Base-by-base conservation (phyloP, 371 early-diverging fungal genomes). In the Mortierella sp. region DNA sequence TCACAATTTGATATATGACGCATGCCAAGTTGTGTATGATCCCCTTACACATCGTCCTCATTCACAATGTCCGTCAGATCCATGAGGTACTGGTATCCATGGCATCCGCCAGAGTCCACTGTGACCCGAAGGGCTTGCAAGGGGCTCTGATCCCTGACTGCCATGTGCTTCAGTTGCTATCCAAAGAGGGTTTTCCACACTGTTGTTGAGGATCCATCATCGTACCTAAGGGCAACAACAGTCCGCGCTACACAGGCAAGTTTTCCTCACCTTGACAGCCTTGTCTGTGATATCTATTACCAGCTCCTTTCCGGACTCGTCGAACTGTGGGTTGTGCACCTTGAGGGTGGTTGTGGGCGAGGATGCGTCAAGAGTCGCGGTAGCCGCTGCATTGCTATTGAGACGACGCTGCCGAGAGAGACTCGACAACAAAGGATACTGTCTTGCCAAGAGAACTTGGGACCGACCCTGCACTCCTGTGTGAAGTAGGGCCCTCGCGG, bases 61-160 rank as follows among this genome's bases (percentile, higher is more conserved):
- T 90, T 88, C 1, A 86, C 78, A 53, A 79, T 81, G 8, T 87
- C 85, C 1, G 92, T 91, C 58, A 97, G 83, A 56, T 94, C 93
- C 84, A 97, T 84, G 71, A 91, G 91, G 82, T 96, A 95, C 80
- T 96, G 96, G 78, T 91, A 95, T 30, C 97, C 98, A 71, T 97
- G 96, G 73, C 97, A 97, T 41, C 98, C 98, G 30, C 98, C 98
- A 12, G 96, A 92, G 63, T 97, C 98, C 24, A 97, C 96, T 12
- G 88, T 72, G 39, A 97, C 82, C 47, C 97, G 88, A 57, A 97
- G 78, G 66, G 86, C 81, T 64, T 88, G 85, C 4, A 82, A 53
- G 0, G 79, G 66, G 59, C 88, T 87, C n/a, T 86, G 84, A 45
- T 89, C 87, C 49, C 86, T 78, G 43, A 58, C 39, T 41, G 88